Evolutionary conservation across 768 basidiomycete species (phyloP).

Genomic region (Saitozyma sp.): DNA sequence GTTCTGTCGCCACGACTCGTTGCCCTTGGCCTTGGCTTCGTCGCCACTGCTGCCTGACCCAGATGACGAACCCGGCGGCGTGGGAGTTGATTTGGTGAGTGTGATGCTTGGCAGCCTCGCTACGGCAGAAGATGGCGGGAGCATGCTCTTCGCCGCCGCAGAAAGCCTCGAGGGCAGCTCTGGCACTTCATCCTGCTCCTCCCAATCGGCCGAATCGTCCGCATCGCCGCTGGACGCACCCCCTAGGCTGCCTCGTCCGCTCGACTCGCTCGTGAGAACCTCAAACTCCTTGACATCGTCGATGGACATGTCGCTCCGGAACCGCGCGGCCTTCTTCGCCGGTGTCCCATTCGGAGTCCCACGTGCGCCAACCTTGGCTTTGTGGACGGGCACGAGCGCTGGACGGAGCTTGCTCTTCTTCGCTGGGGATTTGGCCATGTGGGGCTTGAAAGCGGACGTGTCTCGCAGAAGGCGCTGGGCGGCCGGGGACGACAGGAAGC

Average conservation of each 20-base stretch:
- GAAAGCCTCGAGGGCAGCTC: background rate
- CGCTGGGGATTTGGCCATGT: conserved; percentile 1
- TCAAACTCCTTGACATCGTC: conserved; percentile 10
- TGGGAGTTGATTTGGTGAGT: background rate
- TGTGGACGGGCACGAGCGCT: conserved; percentile 3
- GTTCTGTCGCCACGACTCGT: conserved; percentile 5
- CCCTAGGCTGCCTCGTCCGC: background rate
- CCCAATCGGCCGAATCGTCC: conserved; percentile 12
- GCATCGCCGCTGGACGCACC: conserved; percentile 6
- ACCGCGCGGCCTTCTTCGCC: conserved; percentile 4
- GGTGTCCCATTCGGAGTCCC: background rate
- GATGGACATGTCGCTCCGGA: conserved; percentile 4
- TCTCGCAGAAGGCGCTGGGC: conserved; percentile 4
- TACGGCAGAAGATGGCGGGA: background rate
- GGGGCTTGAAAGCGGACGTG: conserved; percentile 1
- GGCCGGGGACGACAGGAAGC: conserved; percentile 11
- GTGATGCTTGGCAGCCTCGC: conserved; percentile 2
- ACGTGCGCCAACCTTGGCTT: background rate
- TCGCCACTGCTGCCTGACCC: background rate
- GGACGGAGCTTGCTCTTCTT: conserved; percentile 6
- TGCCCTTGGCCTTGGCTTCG: background rate
- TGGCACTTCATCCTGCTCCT: background rate
- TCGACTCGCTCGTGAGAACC: conserved; percentile 11
- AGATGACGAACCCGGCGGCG: background rate
- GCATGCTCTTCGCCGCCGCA: background rate